Percentiles rank a stretch among this genome's conserved stretches.
These are phyloP conservation scores for Aspergillus bombycis DNA, from an alignment of 2,329 filamentous ascomycete genomes.

Conservation along the genomic window DNA sequence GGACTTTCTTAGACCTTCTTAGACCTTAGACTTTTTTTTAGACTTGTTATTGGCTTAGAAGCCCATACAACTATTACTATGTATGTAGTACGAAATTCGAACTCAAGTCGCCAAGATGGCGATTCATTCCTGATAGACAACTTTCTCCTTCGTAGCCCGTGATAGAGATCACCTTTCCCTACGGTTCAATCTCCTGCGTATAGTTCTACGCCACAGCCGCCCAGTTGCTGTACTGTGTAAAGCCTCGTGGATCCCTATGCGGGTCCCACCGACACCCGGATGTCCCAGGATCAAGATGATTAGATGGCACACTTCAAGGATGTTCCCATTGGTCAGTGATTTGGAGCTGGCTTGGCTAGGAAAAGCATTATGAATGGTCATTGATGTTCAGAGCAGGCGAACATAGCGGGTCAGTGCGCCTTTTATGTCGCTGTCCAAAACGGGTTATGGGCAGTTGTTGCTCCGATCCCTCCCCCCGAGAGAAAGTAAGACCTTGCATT, in stretches of 20 bases:
- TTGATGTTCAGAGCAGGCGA: background rate
- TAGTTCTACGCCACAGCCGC: background rate
- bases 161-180: background rate
- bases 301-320: background rate
- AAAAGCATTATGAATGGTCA: background rate
- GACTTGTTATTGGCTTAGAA: no score
- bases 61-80: no score
- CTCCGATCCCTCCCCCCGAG: background rate
- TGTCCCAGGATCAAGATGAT: background rate
- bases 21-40: no score
- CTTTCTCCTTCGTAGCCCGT: background rate
- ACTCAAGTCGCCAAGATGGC: no score
- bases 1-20: no score
- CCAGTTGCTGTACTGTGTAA: background rate
- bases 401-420: background rate
- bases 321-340: background rate
- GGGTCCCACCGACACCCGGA: background rate
- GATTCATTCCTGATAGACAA: no score
- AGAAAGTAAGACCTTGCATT: background rate
- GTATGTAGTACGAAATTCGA: no score
- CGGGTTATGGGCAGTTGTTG: background rate
- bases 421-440: conserved; percentile 1
- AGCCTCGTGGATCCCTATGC: background rate
- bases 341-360: background rate
- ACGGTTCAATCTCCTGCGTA: background rate